These are phyloP conservation scores for Luvunga scandens DNA, from an alignment of 345 rosid genomes.

Conservation along the genomic window DNA sequence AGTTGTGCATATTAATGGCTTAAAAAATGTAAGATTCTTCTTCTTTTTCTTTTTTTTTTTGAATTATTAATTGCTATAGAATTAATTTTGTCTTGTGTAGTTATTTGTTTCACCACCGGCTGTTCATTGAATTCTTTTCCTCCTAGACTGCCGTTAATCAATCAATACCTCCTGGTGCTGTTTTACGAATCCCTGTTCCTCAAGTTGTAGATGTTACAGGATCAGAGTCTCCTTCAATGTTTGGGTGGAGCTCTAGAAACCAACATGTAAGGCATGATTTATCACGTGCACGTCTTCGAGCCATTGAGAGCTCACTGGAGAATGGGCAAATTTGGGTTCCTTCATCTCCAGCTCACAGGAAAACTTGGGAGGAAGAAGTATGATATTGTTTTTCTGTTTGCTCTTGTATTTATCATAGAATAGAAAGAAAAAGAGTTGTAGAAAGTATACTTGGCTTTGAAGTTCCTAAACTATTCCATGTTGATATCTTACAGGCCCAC, in stretches of 20 bases:
- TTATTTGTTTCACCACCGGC: slow-evolving; percentile 17
- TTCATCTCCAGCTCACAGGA: slow-evolving; percentile 80
- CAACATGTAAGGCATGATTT: slow-evolving; percentile 84
- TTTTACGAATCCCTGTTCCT: slow-evolving; percentile 51
- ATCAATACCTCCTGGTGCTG: slow-evolving; percentile 38
- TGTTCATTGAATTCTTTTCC: slow-evolving; percentile 11
- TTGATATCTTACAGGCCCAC: slow-evolving; percentile 65
- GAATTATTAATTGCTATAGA: not conserved
- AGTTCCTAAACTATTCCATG: slow-evolving; percentile 15
- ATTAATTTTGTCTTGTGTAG: slow-evolving; percentile 5
- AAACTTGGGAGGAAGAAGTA: slow-evolving; percentile 99
- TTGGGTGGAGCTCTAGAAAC: slow-evolving; percentile 69
- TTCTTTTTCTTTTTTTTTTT: not conserved
- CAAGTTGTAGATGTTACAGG: slow-evolving; percentile 84
- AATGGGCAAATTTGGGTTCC: slow-evolving; percentile 87
- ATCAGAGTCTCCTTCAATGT: slow-evolving; percentile 79
- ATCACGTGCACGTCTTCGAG: slow-evolving; percentile 91
- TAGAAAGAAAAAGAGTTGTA: not conserved
- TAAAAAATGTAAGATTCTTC: slow-evolving; percentile 55
- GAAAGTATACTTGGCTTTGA: not conserved
- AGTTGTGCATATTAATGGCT: slow-evolving; percentile 84
- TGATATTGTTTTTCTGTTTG: not conserved
- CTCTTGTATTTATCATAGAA: slow-evolving; percentile 12
- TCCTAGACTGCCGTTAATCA: slow-evolving; percentile 58
- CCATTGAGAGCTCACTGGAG: slow-evolving; percentile 89